A percentile compares a stretch with the other conserved stretches of the same genome.
These are phyloP conservation scores for Paragyromitra xinjiangensis DNA, from an alignment of 495 filamentous ascomycete species.

Conservation along the genomic window DNA sequence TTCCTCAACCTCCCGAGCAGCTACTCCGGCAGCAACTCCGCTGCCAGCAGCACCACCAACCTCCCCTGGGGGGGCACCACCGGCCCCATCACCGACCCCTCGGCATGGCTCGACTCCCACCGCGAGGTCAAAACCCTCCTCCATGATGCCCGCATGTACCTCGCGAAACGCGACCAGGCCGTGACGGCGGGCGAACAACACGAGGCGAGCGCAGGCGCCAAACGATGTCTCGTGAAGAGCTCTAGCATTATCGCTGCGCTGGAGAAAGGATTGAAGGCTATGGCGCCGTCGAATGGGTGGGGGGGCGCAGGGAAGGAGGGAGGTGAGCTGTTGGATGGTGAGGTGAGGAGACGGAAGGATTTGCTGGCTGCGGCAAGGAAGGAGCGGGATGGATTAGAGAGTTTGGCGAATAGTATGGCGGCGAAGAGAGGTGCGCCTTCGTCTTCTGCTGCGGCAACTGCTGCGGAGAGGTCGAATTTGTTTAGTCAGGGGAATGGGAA, in stretches of 20 bases:
- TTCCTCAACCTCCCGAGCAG: constrained; percentile 81
- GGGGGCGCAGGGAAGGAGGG: constrained; percentile 58
- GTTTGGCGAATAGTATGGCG: constrained; percentile 76
- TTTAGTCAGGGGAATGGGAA: constrained; percentile 58
- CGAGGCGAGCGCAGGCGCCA: constrained; percentile 82
- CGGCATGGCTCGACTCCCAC: constrained; percentile 86
- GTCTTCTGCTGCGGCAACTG: constrained; percentile 60
- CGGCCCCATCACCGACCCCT: constrained; percentile 73
- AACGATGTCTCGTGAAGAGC: constrained; percentile 75
- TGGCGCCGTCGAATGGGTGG: constrained; percentile 58
- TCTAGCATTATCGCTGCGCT: background rate
- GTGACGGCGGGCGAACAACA: constrained; percentile 71
- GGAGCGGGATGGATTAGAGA: constrained; percentile 87
- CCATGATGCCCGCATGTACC: constrained; percentile 78
- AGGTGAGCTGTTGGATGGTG: constrained; percentile 78
- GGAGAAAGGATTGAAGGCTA: background rate
- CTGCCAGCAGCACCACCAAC: constrained; percentile 60
- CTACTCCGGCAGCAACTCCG: constrained; percentile 62
- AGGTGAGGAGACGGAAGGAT: constrained; percentile 81
- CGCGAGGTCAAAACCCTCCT: constrained; percentile 81
- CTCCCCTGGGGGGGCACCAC: constrained; percentile 60
- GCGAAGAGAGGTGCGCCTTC: constrained; percentile 59
- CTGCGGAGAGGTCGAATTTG: constrained; percentile 68
- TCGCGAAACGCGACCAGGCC: constrained; percentile 80
- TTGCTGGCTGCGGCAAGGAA: constrained; percentile 77